Percentiles rank a stretch among this genome's conserved stretches.
phyloP scores from a whole-genome alignment of 371 early-diverging fungal species.

The Mycotypha africana region DNA sequence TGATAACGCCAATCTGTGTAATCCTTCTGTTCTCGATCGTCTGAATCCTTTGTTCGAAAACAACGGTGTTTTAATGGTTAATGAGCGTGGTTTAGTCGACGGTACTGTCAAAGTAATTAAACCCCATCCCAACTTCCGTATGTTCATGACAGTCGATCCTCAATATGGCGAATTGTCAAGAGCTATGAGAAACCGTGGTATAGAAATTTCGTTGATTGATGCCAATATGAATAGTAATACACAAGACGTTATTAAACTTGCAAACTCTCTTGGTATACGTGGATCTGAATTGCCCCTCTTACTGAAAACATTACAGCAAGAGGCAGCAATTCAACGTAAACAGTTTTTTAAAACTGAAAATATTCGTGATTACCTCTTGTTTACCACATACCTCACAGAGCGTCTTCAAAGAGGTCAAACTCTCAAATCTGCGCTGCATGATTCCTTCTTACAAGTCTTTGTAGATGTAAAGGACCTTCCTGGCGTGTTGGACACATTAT shows the following conservation, averaged over 20 bases:
- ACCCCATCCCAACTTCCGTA: conserved; percentile 95
- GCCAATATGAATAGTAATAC: conserved; percentile 35
- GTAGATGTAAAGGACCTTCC: conserved; percentile 28
- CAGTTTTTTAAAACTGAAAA: conserved; percentile 41
- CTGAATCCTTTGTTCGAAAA: conserved; percentile 93
- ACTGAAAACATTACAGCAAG: conserved; percentile 28
- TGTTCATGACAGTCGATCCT: conserved; percentile 98
- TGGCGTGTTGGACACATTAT: conserved; percentile 10
- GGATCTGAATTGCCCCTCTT: conserved; percentile 31
- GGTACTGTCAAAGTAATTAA: conserved; percentile 77
- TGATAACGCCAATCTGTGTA: conserved; percentile 98
- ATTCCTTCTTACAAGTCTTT: conserved; percentile 56
- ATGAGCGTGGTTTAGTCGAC: conserved; percentile 85
- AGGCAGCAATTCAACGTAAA: conserved; percentile 25
- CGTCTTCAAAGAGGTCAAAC: conserved; percentile 64
- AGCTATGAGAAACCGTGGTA: conserved; percentile 96
- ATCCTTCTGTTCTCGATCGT: conserved; percentile 93
- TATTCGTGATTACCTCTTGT: conserved; percentile 50
- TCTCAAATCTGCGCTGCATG: conserved; percentile 40
- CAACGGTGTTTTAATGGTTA: conserved; percentile 83
- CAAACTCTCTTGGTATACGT: conserved; percentile 52
- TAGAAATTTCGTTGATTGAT: conserved; percentile 77
- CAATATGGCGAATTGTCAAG: conserved; percentile 89
- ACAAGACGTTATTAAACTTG: conserved; percentile 42
- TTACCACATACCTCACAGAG: conserved; percentile 57